Conservation (phyloP, 176 grass and related monocot genomes). For the Elymus sibiricus region DNA sequence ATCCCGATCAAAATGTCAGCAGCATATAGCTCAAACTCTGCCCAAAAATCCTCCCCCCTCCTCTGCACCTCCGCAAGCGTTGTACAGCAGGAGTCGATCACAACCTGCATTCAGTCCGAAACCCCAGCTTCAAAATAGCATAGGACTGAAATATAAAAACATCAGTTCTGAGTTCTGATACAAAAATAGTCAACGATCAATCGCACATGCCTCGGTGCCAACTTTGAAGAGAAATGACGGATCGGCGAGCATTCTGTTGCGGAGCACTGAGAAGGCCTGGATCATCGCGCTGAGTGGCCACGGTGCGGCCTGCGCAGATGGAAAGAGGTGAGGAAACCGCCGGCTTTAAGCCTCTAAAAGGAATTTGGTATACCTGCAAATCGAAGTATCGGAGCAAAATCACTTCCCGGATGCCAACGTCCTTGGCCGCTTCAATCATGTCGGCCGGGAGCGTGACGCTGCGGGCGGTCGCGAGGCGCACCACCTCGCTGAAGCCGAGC, state of each 20-base stretch:
- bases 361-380: slow-evolving; percentile 56
- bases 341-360: not conserved
- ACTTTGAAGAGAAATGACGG: slow-evolving; percentile 98
- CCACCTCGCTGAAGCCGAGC: slow-evolving; percentile 71
- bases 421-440: slow-evolving; percentile 82
- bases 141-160: not conserved
- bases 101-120: slow-evolving; percentile 46
- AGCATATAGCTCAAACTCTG: slow-evolving; percentile 87
- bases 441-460: slow-evolving; percentile 64
- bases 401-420: slow-evolving; percentile 59
- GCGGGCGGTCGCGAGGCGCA: slow-evolving; percentile 56
- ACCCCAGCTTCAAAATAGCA: not conserved
- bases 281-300: slow-evolving; percentile 66
- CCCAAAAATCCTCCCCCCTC: slow-evolving; percentile 95
- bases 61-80: slow-evolving; percentile 93
- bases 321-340: slow-evolving; percentile 8
- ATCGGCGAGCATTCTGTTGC: slow-evolving; percentile 92
- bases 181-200: not conserved
- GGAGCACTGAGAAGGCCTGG: slow-evolving; percentile 62
- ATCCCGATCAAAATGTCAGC: slow-evolving; percentile 89
- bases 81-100: slow-evolving; percentile 89
- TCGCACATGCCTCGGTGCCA: slow-evolving; percentile 62
- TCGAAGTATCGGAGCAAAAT: slow-evolving; percentile 85
- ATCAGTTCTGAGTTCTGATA: not conserved
- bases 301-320: slow-evolving; percentile 46